phyloP scores from a whole-genome alignment of 2,329 filamentous ascomycete species.

The Fusarium penzigii region DNA sequence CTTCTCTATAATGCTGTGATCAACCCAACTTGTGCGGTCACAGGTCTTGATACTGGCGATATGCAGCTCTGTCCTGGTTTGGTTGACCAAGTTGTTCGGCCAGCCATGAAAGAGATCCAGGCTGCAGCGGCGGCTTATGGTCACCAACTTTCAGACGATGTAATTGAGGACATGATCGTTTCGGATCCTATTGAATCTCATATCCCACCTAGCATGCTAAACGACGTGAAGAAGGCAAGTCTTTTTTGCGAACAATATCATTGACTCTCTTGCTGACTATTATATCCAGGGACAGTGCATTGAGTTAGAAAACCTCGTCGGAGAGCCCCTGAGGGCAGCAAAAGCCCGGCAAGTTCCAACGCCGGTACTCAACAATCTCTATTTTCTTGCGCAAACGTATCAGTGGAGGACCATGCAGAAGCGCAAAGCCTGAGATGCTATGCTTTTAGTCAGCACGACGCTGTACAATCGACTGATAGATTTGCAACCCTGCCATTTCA shows the following conservation, averaged over 20 bases:
- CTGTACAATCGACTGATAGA: neutral
- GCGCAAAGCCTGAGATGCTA: neutral
- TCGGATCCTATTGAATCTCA: slow-evolving; percentile 26
- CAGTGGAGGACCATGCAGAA: slow-evolving; percentile 24
- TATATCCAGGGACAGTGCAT: slow-evolving; percentile 25
- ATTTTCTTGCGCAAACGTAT: slow-evolving; percentile 20
- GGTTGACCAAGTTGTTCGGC: slow-evolving; percentile 22
- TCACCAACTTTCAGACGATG: slow-evolving; percentile 21
- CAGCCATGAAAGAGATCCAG: slow-evolving; percentile 26
- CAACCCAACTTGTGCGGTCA: slow-evolving; percentile 24
- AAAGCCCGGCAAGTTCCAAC: slow-evolving; percentile 17
- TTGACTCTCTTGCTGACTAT: slow-evolving; percentile 4
- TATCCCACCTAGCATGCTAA: slow-evolving; percentile 26
- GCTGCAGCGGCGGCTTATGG: slow-evolving; percentile 23
- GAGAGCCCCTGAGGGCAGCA: slow-evolving; percentile 25
- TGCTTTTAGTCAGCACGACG: too few relatives aligned
- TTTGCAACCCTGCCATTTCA: neutral
- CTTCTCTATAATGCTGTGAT: slow-evolving; percentile 28
- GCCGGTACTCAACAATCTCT: slow-evolving; percentile 19
- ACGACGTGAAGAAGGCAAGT: slow-evolving; percentile 24
- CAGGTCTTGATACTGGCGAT: slow-evolving; percentile 23
- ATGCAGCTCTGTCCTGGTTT: slow-evolving; percentile 27
- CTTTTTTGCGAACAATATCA: too few relatives aligned
- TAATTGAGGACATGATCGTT: slow-evolving; percentile 21
- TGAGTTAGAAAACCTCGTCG: slow-evolving; percentile 26